Evolutionary conservation across 495 filamentous ascomycete species (phyloP).

Genomic region (Hypoxylon trugodes): DNA sequence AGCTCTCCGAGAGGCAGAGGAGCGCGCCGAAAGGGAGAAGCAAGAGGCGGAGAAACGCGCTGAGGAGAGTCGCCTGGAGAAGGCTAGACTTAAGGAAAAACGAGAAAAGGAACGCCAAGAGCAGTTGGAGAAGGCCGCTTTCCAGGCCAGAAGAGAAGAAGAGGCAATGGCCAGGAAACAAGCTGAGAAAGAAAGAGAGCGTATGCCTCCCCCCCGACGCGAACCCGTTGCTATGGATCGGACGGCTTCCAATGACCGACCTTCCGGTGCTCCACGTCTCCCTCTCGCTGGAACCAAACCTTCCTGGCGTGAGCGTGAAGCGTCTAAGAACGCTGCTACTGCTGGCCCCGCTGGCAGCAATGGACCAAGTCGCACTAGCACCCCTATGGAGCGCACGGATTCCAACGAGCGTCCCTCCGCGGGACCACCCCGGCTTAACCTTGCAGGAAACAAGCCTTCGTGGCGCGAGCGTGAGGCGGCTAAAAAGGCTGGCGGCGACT

Average conservation of each 20-base stretch:
- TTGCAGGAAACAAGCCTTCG: conserved; percentile 68
- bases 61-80: conserved; percentile 67
- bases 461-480: conserved; percentile 90
- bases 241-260: conserved; percentile 47
- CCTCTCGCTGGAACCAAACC: conserved; percentile 35
- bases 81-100: conserved; percentile 79
- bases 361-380: conserved; percentile 37
- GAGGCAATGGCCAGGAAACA: conserved; percentile 62
- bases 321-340: conserved; percentile 34
- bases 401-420: conserved; percentile 60
- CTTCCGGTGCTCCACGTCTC: conserved; percentile 46
- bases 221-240: conserved; percentile 46
- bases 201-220: conserved; percentile 45
- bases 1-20: conserved; percentile 80
- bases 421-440: conserved; percentile 72
- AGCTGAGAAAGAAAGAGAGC: conserved; percentile 54
- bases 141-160: conserved; percentile 61
- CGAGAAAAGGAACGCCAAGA: conserved; percentile 83
- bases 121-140: conserved; percentile 56
- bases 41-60: conserved; percentile 79
- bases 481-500: conserved; percentile 54
- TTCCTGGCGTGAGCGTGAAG: conserved; percentile 58
- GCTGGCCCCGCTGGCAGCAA: conserved; percentile 34
- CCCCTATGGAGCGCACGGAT: conserved; percentile 57
- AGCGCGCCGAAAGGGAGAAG: conserved; percentile 78